Evolutionary conservation across 306 rosid genomes (phyloP).

Genomic region (Astragalus glycyphyllos): DNA sequence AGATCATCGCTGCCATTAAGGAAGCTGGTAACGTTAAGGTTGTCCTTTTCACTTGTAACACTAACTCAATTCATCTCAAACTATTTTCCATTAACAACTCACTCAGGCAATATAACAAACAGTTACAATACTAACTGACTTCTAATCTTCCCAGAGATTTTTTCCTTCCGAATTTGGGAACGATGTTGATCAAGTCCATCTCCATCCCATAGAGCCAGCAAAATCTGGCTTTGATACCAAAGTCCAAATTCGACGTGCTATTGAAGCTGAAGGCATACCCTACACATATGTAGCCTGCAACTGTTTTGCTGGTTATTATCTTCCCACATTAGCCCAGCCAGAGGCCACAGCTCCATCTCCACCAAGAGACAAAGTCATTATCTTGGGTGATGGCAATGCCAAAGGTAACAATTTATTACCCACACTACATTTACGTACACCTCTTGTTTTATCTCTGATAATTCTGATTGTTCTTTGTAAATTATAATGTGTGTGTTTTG

Average conservation of each 20-base stretch:
- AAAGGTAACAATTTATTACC: conserved; percentile 52
- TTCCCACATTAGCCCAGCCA: conserved; percentile 73
- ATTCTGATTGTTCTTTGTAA: no score
- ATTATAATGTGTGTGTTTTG: no score
- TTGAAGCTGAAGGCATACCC: conserved; percentile 80
- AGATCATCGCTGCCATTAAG: conserved; percentile 87
- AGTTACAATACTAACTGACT: no score
- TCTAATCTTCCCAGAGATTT: conserved; percentile 80
- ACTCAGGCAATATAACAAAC: no score
- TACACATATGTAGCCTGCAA: conserved; percentile 67
- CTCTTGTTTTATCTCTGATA: background rate
- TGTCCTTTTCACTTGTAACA: background rate
- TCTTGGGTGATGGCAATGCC: conserved; percentile 76
- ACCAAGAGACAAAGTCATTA: conserved; percentile 74
- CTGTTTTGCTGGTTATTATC: conserved; percentile 74
- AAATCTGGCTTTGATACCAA: conserved; percentile 67
- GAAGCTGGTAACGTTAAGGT: conserved; percentile 90
- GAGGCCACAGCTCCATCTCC: conserved; percentile 81
- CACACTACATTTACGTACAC: no score
- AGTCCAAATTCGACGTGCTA: conserved; percentile 63
- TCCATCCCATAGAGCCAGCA: conserved; percentile 87
- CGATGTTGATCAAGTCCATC: conserved; percentile 79
- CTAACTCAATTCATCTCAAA: no score
- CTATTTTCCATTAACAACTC: no score
- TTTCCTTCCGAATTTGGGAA: conserved; percentile 89